These are phyloP conservation scores for Colletotrichum viniferum DNA, from an alignment of 2,329 filamentous ascomycete species.

Conservation along the genomic window DNA sequence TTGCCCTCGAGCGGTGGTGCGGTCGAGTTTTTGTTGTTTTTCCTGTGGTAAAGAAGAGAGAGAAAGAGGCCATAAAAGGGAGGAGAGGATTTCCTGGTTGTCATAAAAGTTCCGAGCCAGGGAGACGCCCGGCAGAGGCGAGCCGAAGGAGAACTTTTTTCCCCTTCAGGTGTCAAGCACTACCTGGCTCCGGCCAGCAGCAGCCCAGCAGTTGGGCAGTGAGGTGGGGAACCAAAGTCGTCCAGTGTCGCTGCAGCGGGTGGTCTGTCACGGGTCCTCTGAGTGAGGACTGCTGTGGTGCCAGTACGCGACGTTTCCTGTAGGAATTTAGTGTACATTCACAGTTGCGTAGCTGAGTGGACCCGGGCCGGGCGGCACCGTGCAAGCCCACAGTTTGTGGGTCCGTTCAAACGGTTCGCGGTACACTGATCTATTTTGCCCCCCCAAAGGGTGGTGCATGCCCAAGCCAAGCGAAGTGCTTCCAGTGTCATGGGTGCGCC, in stretches of 20 bases:
- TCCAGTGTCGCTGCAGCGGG: background rate
- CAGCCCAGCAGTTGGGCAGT: background rate
- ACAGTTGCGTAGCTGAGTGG: background rate
- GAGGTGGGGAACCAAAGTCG: background rate
- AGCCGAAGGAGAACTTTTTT: background rate
- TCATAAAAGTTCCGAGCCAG: slow-evolving; percentile 11
- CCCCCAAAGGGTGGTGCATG: background rate
- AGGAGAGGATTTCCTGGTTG: slow-evolving; percentile 17
- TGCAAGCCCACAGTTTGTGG: background rate
- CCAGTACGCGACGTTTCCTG: background rate
- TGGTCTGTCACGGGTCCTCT: background rate
- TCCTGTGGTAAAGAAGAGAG: background rate
- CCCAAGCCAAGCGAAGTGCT: background rate
- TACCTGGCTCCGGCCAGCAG: background rate
- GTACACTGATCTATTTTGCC: background rate
- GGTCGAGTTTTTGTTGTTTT: background rate
- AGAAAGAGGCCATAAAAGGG: background rate
- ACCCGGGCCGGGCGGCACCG: background rate
- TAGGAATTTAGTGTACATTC: background rate
- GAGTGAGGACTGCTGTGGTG: background rate
- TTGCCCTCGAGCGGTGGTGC: background rate
- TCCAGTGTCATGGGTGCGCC: background rate
- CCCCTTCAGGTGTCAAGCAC: background rate
- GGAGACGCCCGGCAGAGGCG: slow-evolving; percentile 1
- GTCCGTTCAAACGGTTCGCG: background rate